These are phyloP conservation scores for Croton laevigatus DNA, from an alignment of 441 rosid genomes.

Conservation along the genomic window DNA sequence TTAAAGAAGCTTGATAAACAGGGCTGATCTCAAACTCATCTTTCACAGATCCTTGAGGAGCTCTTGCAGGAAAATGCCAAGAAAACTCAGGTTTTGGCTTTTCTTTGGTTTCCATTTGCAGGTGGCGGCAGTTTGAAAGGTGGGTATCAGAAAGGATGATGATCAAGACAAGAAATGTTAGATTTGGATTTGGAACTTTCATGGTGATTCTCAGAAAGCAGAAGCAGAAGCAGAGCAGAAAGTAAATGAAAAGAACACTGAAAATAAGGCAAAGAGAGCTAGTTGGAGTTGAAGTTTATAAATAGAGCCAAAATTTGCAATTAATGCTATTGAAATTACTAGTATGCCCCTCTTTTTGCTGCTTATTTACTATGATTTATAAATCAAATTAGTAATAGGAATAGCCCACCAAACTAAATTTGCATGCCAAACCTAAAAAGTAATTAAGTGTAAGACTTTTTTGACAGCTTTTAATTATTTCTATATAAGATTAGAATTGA, in stretches of 20 bases:
- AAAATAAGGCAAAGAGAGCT: background rate
- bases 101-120: conserved; percentile 10
- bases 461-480: too few species aligned
- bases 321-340: conserved; percentile 18
- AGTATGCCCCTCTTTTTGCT: conserved; percentile 16
- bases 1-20: conserved; percentile 35
- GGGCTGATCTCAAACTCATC: conserved; percentile 26
- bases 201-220: conserved; percentile 21
- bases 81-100: conserved; percentile 18
- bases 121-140: conserved; percentile 35
- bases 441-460: too few species aligned
- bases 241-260: background rate
- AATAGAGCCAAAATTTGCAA: conserved; percentile 25
- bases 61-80: conserved; percentile 32
- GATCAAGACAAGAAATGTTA: conserved; percentile 26
- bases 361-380: background rate
- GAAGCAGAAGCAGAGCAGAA: background rate
- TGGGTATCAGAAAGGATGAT: conserved; percentile 31
- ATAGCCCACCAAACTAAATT: too few species aligned
- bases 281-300: conserved; percentile 15
- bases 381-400: background rate
- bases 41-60: conserved; percentile 26
- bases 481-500: too few species aligned
- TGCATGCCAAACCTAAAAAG: background rate
- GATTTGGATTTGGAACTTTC: conserved; percentile 28